Percentiles rank a stretch among this genome's conserved stretches.
Evolutionary conservation across 805 yeast species (phyloP).

Genomic region (Wickerhamomyces alni): DNA sequence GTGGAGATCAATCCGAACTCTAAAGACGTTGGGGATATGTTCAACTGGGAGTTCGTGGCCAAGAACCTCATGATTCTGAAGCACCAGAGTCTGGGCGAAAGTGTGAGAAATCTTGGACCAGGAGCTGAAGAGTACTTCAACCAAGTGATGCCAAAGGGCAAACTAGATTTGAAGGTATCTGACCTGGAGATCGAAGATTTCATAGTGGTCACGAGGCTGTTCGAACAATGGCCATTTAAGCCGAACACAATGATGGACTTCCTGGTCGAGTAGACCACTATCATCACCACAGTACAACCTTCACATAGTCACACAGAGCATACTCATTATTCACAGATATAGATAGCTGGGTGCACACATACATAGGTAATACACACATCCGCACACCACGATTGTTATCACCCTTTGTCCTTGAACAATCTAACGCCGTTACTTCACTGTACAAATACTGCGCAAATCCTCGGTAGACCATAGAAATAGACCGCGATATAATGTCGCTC

Average conservation of each 20-base stretch:
- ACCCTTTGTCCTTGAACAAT: too few species aligned
- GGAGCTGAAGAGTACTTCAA: conserved; percentile 61
- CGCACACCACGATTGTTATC: too few species aligned
- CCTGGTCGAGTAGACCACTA: background rate
- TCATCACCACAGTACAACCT: background rate
- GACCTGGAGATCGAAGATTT: conserved; percentile 54
- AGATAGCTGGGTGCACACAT: too few species aligned
- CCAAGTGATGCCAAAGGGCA: conserved; percentile 27
- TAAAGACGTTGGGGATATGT: conserved; percentile 35
- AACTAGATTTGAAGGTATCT: conserved; percentile 39
- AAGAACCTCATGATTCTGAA: conserved; percentile 50
- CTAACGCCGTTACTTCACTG: too few species aligned
- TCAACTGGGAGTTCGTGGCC: conserved; percentile 62
- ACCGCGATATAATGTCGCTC: conserved; percentile 22
- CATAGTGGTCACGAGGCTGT: conserved; percentile 41
- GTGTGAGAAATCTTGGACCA: conserved; percentile 61
- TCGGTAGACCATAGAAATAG: too few species aligned
- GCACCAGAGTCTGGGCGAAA: conserved; percentile 37
- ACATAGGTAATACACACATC: too few species aligned
- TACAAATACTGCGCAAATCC: too few species aligned
- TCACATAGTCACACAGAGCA: too few species aligned
- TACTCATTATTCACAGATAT: too few species aligned
- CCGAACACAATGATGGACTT: conserved; percentile 40
- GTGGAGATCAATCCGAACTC: conserved; percentile 45
- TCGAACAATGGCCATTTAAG: conserved; percentile 80